phyloP scores from a whole-genome alignment of 106 monocot genomes.

The Dendrobium nobile region DNA sequence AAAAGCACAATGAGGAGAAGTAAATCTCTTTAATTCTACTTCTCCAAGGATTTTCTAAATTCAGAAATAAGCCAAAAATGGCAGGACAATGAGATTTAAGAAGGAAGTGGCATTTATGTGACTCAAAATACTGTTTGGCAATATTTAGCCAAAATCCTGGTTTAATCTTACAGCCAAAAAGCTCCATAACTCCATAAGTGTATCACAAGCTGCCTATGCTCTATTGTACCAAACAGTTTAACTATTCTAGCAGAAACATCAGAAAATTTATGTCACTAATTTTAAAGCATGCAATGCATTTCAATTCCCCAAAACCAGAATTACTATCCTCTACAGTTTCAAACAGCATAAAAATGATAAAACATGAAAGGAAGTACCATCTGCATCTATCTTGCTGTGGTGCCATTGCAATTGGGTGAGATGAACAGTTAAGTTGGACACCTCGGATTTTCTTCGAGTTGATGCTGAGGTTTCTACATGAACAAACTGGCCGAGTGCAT shows the following conservation, averaged over 20 bases:
- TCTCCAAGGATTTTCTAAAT: too few species aligned
- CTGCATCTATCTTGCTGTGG: constrained; percentile 42
- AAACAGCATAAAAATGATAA: neutral
- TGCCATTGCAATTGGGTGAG: constrained; percentile 68
- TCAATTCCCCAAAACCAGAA: neutral
- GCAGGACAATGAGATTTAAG: too few species aligned
- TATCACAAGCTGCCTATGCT: neutral
- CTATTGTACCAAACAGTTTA: neutral
- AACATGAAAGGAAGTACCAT: constrained; percentile 31
- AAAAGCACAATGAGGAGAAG: too few species aligned
- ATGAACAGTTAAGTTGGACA: constrained; percentile 58
- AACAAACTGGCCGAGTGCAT: constrained; percentile 30
- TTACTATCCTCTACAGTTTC: neutral
- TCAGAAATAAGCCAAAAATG: too few species aligned
- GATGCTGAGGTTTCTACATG: constrained; percentile 35
- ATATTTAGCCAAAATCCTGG: too few species aligned
- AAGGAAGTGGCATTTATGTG: too few species aligned
- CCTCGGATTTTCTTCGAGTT: constrained; percentile 28
- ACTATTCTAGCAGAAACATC: too few species aligned
- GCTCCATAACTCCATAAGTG: neutral
- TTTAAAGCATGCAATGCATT: too few species aligned
- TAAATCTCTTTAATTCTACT: too few species aligned
- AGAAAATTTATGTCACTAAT: too few species aligned
- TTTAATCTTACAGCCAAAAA: neutral
- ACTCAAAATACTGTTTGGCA: too few species aligned